These are phyloP conservation scores for Austroboletus festivus DNA, from an alignment of 768 basidiomycete genomes.

Conservation along the genomic window DNA sequence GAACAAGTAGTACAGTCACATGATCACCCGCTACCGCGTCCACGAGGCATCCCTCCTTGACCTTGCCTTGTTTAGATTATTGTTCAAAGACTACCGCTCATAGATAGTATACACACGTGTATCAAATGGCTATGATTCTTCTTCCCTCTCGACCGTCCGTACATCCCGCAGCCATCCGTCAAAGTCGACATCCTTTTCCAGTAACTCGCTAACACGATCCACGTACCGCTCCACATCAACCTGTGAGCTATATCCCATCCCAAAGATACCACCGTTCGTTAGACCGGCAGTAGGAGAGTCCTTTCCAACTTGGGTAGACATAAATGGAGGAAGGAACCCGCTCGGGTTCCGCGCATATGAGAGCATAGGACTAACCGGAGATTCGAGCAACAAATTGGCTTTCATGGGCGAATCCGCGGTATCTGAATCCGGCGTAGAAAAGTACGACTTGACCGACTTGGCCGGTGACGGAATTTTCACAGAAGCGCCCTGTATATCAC, in stretches of 20 bases:
- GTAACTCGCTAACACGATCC: slow-evolving; percentile 49
- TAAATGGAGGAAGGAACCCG: slow-evolving; percentile 36
- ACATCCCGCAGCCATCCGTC: slow-evolving; percentile 49
- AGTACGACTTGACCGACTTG: slow-evolving; percentile 34
- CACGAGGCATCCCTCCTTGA: slow-evolving; percentile 31
- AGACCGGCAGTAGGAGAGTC: slow-evolving; percentile 9
- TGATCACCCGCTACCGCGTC: slow-evolving; percentile 26
- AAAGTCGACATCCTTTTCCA: slow-evolving; percentile 59
- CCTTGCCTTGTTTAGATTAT: slow-evolving; percentile 23
- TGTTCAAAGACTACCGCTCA: no score
- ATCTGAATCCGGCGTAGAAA: slow-evolving; percentile 39
- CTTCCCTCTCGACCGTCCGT: slow-evolving; percentile 29
- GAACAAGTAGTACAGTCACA: slow-evolving; percentile 29
- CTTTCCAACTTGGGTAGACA: slow-evolving; percentile 35
- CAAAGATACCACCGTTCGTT: slow-evolving; percentile 30
- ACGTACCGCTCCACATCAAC: slow-evolving; percentile 56
- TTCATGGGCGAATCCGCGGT: slow-evolving; percentile 23
- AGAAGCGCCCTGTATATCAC: not conserved
- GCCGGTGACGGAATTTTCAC: slow-evolving; percentile 28
- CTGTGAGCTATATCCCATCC: slow-evolving; percentile 54
- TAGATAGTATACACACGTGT: slow-evolving; percentile 23
- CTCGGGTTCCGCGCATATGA: slow-evolving; percentile 35
- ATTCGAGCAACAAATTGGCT: slow-evolving; percentile 29
- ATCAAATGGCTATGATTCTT: slow-evolving; percentile 11
- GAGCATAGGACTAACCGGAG: slow-evolving; percentile 33